phyloP scores from a whole-genome alignment of 306 rosid species.

The Albizia julibrissin region DNA sequence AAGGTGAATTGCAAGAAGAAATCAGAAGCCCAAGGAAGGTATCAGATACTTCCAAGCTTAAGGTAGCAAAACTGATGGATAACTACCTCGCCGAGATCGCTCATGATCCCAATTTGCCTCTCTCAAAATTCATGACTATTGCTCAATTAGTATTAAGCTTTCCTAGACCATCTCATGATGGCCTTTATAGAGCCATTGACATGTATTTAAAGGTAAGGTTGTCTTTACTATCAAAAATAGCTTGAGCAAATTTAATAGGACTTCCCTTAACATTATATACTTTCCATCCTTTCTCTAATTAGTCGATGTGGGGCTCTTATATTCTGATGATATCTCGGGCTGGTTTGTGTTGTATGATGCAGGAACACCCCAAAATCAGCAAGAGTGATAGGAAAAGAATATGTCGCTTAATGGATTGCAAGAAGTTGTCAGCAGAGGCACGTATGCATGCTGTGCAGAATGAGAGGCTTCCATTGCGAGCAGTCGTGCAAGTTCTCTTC shows the following conservation, averaged over 20 bases:
- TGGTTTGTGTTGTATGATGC: not conserved
- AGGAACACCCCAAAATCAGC: not conserved
- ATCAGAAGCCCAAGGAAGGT: not conserved
- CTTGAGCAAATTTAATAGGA: not conserved
- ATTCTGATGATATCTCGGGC: not conserved
- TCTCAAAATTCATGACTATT: not conserved
- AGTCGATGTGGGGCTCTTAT: not conserved
- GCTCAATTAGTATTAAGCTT: not conserved
- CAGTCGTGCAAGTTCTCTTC: not conserved
- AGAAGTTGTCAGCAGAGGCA: slow-evolving; percentile 1
- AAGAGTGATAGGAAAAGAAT: slow-evolving; percentile 9
- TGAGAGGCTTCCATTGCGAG: slow-evolving; percentile 6
- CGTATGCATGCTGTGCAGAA: slow-evolving; percentile 7
- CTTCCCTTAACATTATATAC: not conserved
- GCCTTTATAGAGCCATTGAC: slow-evolving; percentile 7
- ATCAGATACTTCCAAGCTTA: not conserved
- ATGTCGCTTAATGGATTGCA: slow-evolving; percentile 1
- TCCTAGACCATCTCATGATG: slow-evolving; percentile 1
- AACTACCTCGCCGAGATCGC: not conserved
- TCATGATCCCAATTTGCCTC: not conserved
- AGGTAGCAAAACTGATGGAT: slow-evolving; percentile 2
- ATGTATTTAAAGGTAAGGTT: not conserved
- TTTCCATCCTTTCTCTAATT: too few species aligned
- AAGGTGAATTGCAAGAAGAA: not conserved
- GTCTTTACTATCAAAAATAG: not conserved